Evolutionary conservation across 1,139 yeast species (phyloP), one percentile per base, ranked within the genome.

Genomic region (Yamadazyma triangularis): DNA sequence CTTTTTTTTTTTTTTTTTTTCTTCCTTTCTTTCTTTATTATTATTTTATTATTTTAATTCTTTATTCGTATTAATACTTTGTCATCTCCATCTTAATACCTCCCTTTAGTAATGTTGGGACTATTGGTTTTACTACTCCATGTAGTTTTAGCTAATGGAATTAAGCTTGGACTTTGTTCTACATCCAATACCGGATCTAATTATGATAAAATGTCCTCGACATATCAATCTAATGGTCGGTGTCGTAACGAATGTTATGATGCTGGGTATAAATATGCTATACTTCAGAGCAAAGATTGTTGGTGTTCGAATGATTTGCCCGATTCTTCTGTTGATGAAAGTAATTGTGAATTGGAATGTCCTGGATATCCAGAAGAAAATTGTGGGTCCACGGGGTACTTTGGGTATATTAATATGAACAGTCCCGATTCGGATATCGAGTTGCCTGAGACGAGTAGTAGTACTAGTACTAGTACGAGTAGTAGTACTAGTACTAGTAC

Each of bases 291-390:
- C 15, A 44, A 56, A 31, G 39, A 62, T 29, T 80, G 88, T 53
- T 80, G 79, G 75, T 80, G 88, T 48, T 66, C 83, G 8, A 64
- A 79, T 46, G 48, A 53, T 23, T 54, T 70, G 4, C 85, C 86
- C 0, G 60, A 48, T 2, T 46, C 49, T 18, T 58, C 71, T 2
- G 53, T 56, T 1, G 44, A 49, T 23, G 33, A 52, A 23, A 32
- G 50, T 20, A 41, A 62, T 15, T 80, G 88, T 55, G 47, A 58
- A 24, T 53, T 50, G 3, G 46, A 53, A 1, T 80, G 88, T 53
- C 83, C 83, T 1, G 75, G 77, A 0, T 70, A 40, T 38, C 51
- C 52, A 19, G 34, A 34, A 33, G 67, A 63, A 34, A 37, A 44
- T 30, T 66, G 70, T 53, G 69, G 60, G 16, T 47, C 52, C 13